A percentile compares a stretch with the other conserved stretches of the same genome.
phyloP scores from a whole-genome alignment of 768 basidiomycete species.

The Chalciporus chontae region DNA sequence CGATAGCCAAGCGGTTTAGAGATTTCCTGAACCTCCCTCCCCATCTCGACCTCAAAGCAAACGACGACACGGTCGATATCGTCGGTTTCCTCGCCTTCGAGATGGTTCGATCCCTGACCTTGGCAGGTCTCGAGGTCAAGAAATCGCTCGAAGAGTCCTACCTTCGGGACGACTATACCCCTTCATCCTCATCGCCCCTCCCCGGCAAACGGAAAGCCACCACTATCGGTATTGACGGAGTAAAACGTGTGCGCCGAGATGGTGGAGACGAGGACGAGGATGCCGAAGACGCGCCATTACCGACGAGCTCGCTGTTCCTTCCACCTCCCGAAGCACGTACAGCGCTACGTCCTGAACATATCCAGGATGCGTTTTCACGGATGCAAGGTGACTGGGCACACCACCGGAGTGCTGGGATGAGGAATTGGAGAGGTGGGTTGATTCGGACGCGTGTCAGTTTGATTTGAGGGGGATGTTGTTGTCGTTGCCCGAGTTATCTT shows the following conservation, averaged over 20 bases:
- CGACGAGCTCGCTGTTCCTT: conserved; percentile 72
- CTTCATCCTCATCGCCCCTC: conserved; percentile 44
- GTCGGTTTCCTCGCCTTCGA: conserved; percentile 97
- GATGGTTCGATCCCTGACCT: conserved; percentile 90
- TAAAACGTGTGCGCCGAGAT: conserved; percentile 51
- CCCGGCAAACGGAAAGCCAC: conserved; percentile 68
- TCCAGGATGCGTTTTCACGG: conserved; percentile 85
- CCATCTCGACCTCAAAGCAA: conserved; percentile 83
- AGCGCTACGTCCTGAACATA: conserved; percentile 77
- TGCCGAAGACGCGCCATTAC: conserved; percentile 61
- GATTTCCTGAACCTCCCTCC: conserved; percentile 90
- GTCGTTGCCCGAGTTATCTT: not conserved
- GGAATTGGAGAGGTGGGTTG: conserved; percentile 86
- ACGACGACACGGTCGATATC: conserved; percentile 94
- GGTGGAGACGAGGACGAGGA: conserved; percentile 48
- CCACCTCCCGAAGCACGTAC: conserved; percentile 80
- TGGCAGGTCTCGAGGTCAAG: conserved; percentile 84
- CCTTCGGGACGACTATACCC: conserved; percentile 58
- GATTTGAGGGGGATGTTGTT: conserved; percentile 43
- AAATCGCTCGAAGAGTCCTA: conserved; percentile 71
- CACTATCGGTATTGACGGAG: conserved; percentile 39
- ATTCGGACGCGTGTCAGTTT: conserved; percentile 75
- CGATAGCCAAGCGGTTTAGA: conserved; percentile 86
- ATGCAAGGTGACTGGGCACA: conserved; percentile 89
- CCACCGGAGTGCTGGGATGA: conserved; percentile 78